Evolutionary conservation across 495 filamentous ascomycete species (phyloP), one percentile per base, ranked within the genome.

Genomic region (Hypoxylon fragiforme): DNA sequence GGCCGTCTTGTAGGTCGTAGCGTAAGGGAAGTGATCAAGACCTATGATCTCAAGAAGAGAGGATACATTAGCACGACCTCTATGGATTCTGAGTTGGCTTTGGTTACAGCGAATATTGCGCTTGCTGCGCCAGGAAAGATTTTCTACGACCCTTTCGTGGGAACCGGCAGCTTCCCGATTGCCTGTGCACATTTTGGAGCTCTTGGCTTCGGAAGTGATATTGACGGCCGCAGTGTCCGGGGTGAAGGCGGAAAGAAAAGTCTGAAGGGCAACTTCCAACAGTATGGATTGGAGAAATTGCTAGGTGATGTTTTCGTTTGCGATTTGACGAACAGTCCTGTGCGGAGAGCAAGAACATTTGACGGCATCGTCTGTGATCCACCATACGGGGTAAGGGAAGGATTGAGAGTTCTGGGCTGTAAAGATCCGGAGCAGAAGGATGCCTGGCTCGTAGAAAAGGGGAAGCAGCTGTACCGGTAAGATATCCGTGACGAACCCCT

Each of bases 351-450:
- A 13, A 74, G 80, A 31, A 78, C 88, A 43, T 81, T 97, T 30
- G 91, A 99, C 72, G 91, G 87, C 1, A 92, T 99, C 52, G 71
- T 97, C n/a, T 97, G 94, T 57, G 94, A 99, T 70, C 94, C 94
- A 12, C 94, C 94, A 0, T 99, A 99, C 65, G 94, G 94, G n/a
- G 90, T 99, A 12, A 81, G 94, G 8, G 94, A 99, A 62, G 94
- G 94, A 0, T 71, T 97, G 43, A 87, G 86, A 63, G 91, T 97
- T 2, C 73, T 99, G 12, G 94, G 94, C 1, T 82, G 77, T 19
- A 82, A 84, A 57, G 84, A 91, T 64, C 76, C 78, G 0, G 76
- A 74, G 49, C 86, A 83, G 36, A 89, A 83, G 44, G 75, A 77
- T 28, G 71, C 76, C 0, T 81, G 81, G 49, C 78, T 88, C 2